Evolutionary conservation across 2,329 filamentous ascomycete species (phyloP), one percentile per base, ranked within the genome.

Genomic region (Ambrosiella cleistominuta): DNA sequence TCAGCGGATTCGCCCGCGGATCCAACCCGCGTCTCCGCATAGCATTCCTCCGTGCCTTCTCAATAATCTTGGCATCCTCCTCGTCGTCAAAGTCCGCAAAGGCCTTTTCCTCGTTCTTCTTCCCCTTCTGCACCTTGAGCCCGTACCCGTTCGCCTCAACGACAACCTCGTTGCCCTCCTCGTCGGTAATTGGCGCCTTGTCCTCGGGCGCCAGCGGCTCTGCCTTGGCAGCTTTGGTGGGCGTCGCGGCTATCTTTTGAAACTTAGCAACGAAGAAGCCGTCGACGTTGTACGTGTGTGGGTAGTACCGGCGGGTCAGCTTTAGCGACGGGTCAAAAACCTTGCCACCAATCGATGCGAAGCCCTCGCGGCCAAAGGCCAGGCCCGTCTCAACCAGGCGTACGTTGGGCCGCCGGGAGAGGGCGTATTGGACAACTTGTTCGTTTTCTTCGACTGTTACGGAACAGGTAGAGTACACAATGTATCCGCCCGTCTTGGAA

Each of bases 191-290:
- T 12, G 57, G 57, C n/a, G 60, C 54, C 40, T 54, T 69, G 27
- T 75, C 69, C 51, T 74, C 68, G 11, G 72, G 72, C 37, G 76
- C 69, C n/a, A 73, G 72, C 5, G 52, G 52, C 49, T 79, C 69
- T 42, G 72, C 67, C 40, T 64, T 64, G 55, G 61, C 66, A 12
- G 63, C 64, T 54, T 60, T 63, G 44, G 60, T 40, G 7, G 59
- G 76, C 72, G 1, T 86, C 83, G 45, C 86, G 87, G 2, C 91
- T 13, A 81, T 81, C 78, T 98, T 98, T 72, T 95, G 90, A 72
- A 98, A 86, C 71, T 98, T 98, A 66, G 89, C 88, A 62, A 98
- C 93, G 69, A 89, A 98, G 82, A 98, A 98, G 63, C 93, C 93
- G 69, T 97, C 93, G 39, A 98, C 89, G 72, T 96, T 95, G 74